Evolutionary conservation across 2,329 filamentous ascomycete species (phyloP).

Genomic region (Monosporascus sp.): DNA sequence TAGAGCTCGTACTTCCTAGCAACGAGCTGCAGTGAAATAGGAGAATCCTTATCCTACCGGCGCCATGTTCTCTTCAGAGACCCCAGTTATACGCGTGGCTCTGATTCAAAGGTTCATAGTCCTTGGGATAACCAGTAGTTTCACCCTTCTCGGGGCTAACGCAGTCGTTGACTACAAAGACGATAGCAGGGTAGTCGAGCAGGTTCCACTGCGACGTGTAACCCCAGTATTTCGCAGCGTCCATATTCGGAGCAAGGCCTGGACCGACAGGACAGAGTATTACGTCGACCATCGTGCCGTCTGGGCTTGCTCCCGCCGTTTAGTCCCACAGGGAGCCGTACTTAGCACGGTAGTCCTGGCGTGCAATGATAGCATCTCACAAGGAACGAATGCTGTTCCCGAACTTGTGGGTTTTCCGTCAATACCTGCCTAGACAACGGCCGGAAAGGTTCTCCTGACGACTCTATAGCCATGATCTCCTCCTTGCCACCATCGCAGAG

Average conservation of each 20-base stretch:
- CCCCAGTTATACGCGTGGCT: constrained; percentile 19
- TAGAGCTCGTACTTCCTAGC: constrained; percentile 19
- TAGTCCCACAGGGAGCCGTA: constrained; percentile 35
- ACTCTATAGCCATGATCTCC: constrained; percentile 42
- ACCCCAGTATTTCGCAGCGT: constrained; percentile 52
- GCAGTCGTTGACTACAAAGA: constrained; percentile 50
- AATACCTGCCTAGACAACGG: constrained; percentile 57
- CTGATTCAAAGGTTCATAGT: constrained; percentile 14
- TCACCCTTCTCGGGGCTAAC: constrained; percentile 3
- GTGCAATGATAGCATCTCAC: constrained; percentile 33
- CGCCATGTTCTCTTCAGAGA: constrained; percentile 30
- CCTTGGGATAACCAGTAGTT: constrained; percentile 10
- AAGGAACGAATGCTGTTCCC: constrained; percentile 33
- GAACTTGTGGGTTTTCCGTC: constrained; percentile 43
- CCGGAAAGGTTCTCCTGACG: constrained; percentile 51
- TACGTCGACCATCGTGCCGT: constrained; percentile 44
- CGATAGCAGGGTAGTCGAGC: constrained; percentile 58
- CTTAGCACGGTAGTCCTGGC: constrained; percentile 34
- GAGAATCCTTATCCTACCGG: constrained; percentile 31
- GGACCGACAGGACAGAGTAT: constrained; percentile 57
- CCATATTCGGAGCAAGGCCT: constrained; percentile 35
- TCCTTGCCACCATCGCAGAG: constrained; percentile 56
- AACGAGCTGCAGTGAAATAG: constrained; percentile 36
- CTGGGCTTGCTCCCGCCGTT: constrained; percentile 18
- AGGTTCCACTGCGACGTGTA: constrained; percentile 66